Conservation (phyloP, 108 stramenopile genomes). For the Skeletonema costatum region DNA sequence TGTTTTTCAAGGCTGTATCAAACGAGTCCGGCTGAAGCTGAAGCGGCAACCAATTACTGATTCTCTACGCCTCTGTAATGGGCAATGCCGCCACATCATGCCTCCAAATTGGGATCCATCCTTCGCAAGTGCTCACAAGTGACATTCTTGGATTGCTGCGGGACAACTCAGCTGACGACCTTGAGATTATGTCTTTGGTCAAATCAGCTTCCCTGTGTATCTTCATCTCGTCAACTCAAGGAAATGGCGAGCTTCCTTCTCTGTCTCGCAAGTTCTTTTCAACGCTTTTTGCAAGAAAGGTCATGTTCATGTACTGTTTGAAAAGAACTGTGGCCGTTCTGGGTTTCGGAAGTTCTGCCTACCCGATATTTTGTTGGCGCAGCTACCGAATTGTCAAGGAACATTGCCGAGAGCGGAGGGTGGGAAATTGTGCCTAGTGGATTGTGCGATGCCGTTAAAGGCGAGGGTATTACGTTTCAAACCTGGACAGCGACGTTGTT, state of each 20-base stretch:
- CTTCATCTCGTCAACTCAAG: constrained; percentile 12
- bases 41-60: constrained; percentile 1
- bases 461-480: constrained; percentile 5
- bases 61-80: constrained; percentile 8
- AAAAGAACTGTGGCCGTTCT: constrained; percentile 15
- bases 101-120: constrained; percentile 10
- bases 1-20: too few species aligned
- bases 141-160: constrained; percentile 12
- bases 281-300: constrained; percentile 2
- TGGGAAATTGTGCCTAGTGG: constrained; percentile 5
- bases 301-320: not conserved
- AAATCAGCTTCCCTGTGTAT: not conserved
- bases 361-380: constrained; percentile 27
- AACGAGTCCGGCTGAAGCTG: too few species aligned
- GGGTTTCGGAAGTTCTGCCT: constrained; percentile 16
- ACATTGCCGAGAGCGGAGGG: constrained; percentile 5
- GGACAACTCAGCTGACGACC: constrained; percentile 8
- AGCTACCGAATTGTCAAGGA: not conserved
- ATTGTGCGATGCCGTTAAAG: constrained; percentile 19
- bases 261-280: constrained; percentile 12
- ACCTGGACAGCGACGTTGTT: constrained; percentile 6
- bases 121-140: not conserved
- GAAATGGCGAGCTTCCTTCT: constrained; percentile 19
- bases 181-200: not conserved
- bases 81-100: constrained; percentile 6